These are phyloP conservation scores for Colletotrichum filicis DNA, from an alignment of 2,329 filamentous ascomycete species.

Conservation along the genomic window DNA sequence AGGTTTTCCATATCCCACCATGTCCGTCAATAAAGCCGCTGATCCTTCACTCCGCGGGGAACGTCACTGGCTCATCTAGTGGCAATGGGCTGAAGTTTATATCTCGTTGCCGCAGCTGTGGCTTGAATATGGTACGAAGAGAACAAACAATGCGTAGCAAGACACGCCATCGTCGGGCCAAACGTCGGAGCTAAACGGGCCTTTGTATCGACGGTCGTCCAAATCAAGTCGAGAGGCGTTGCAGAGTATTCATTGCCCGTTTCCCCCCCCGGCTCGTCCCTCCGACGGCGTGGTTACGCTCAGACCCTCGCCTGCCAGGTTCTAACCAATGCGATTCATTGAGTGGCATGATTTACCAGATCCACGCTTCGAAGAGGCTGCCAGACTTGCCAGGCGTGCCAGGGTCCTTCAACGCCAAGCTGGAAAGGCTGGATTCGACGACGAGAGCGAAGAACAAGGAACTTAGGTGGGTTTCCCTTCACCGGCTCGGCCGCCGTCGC, in stretches of 20 bases:
- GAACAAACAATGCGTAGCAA: background rate
- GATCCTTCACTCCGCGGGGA: background rate
- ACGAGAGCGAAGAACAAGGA: background rate
- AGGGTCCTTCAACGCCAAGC: slow-evolving; percentile 1
- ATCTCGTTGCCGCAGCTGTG: slow-evolving; percentile 3
- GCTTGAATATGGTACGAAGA: background rate
- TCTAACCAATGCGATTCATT: background rate
- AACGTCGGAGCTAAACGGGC: background rate
- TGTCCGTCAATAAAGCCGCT: background rate
- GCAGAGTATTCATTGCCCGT: background rate
- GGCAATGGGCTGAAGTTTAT: slow-evolving; percentile 3
- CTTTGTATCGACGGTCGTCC: background rate
- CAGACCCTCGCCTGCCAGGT: background rate
- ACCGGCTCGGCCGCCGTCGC: background rate
- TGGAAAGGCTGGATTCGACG: background rate
- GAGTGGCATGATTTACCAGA: slow-evolving; percentile 14
- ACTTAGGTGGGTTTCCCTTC: background rate
- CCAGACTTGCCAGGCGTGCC: background rate
- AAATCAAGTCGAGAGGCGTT: background rate
- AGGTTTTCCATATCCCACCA: background rate
- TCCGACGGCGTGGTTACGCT: slow-evolving; percentile 7
- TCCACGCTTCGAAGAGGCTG: background rate
- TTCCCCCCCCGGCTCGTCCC: background rate
- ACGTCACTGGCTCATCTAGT: background rate
- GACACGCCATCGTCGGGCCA: background rate